A percentile compares a stretch with the other conserved stretches of the same genome.
phyloP scores from a whole-genome alignment of 352 stramenopile species.

The Globisporangium radiosum region DNA sequence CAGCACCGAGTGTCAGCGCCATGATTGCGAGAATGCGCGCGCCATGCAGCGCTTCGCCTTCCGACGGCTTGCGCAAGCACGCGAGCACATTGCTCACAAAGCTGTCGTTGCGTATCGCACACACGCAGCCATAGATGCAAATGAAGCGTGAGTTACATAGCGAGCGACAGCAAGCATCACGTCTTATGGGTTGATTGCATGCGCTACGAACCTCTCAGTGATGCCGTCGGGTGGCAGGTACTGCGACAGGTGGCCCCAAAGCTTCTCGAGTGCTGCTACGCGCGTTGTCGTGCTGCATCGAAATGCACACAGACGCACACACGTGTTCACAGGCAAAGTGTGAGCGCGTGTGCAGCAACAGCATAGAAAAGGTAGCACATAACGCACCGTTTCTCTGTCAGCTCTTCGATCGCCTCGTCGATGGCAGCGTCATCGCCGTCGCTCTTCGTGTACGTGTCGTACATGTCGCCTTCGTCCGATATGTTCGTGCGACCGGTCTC shows the following conservation, averaged over 20 bases:
- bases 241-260: constrained; percentile 52
- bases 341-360: neutral
- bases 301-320: neutral
- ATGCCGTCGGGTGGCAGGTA: constrained; percentile 63
- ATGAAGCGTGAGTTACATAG: neutral
- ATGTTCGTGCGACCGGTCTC: constrained; percentile 57
- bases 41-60: constrained; percentile 58
- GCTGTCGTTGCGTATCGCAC: constrained; percentile 8
- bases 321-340: neutral
- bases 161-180: neutral
- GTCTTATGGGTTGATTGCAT: neutral
- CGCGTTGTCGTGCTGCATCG: constrained; percentile 54
- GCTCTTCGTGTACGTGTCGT: constrained; percentile 55
- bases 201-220: constrained; percentile 48
- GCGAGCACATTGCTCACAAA: constrained; percentile 66
- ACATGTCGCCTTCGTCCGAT: constrained; percentile 63
- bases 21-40: constrained; percentile 69
- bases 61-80: constrained; percentile 62
- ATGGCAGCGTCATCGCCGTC: constrained; percentile 59
- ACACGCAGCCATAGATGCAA: no score
- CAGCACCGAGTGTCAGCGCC: constrained; percentile 62
- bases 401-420: constrained; percentile 67
- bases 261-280: constrained; percentile 61
- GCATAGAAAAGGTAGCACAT: no score
- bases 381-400: constrained; percentile 70